Percentiles rank a stretch among this genome's conserved stretches.
These are phyloP conservation scores for Lachnellula subtilissima DNA, from an alignment of 2,329 filamentous ascomycete genomes.

Conservation along the genomic window DNA sequence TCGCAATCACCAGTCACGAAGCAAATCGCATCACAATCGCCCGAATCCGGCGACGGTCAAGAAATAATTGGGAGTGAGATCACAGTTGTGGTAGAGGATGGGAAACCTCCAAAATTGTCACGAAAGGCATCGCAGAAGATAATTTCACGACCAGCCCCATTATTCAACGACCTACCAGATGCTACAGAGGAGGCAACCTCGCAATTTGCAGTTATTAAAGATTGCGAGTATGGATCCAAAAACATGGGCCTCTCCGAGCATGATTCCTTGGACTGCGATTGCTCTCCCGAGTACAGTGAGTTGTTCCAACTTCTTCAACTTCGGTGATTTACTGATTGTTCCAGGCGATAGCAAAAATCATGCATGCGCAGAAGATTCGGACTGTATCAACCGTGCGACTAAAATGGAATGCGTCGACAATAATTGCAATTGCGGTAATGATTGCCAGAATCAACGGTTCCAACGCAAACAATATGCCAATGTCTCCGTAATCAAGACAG, in stretches of 20 bases:
- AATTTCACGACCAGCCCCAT: conserved; percentile 53
- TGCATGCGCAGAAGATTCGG: conserved; percentile 91
- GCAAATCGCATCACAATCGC: conserved; percentile 21
- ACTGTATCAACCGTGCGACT: conserved; percentile 96
- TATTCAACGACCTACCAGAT: conserved; percentile 74
- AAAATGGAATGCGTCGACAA: conserved; percentile 90
- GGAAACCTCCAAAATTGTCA: conserved; percentile 64
- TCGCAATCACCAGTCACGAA: conserved; percentile 25
- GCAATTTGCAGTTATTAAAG: conserved; percentile 74
- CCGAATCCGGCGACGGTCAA: conserved; percentile 39
- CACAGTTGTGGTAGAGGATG: conserved; percentile 57
- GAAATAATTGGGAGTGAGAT: conserved; percentile 57
- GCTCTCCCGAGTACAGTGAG: conserved; percentile 91
- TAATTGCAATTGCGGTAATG: conserved; percentile 80
- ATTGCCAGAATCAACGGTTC: conserved; percentile 93
- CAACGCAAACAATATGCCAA: conserved; percentile 83
- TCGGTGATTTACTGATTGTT: conserved; percentile 31
- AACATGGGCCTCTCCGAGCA: conserved; percentile 87
- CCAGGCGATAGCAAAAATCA: conserved; percentile 63
- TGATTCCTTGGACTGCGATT: conserved; percentile 90
- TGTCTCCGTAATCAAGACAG: conserved; percentile 94
- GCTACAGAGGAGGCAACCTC: conserved; percentile 69
- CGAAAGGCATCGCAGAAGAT: conserved; percentile 71
- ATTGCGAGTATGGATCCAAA: conserved; percentile 89
- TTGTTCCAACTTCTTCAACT: conserved; percentile 21